Evolutionary conservation across 225 moss, liverwort and hornwort genomes (phyloP).

Genomic region (Marchantia polymorpha): DNA sequence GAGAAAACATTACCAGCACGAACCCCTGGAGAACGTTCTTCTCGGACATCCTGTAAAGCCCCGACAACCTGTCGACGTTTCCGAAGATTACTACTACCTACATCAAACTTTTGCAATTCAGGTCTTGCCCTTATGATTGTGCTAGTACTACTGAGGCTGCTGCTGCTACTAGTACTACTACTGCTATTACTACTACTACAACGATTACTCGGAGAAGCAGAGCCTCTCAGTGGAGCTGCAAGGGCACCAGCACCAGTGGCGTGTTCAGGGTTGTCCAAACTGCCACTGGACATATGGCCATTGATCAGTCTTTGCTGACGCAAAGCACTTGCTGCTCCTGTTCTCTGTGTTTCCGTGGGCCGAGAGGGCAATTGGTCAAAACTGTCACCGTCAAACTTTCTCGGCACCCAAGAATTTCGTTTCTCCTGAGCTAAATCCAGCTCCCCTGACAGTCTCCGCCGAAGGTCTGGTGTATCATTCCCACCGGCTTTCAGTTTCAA

Average conservation of each 20-base stretch:
- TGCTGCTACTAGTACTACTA: background rate
- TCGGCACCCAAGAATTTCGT: constrained; percentile 35
- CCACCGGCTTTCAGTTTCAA: constrained; percentile 16
- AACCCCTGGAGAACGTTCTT: constrained; percentile 15
- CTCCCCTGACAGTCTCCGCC: background rate
- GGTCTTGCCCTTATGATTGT: constrained; percentile 9
- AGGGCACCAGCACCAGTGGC: constrained; percentile 7
- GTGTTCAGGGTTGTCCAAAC: background rate
- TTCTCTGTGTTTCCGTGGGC: constrained; percentile 27
- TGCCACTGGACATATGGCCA: constrained; percentile 18
- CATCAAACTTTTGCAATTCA: constrained; percentile 2
- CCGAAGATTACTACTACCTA: constrained; percentile 18
- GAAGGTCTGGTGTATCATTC: background rate
- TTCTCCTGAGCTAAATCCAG: constrained; percentile 27
- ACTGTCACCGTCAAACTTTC: constrained; percentile 22
- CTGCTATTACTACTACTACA: background rate
- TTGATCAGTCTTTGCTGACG: constrained; percentile 25
- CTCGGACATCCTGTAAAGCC: constrained; percentile 12
- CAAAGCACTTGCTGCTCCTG: constrained; percentile 24
- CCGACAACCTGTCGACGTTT: constrained; percentile 25
- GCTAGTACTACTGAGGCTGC: background rate
- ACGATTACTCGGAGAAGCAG: background rate
- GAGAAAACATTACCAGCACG: constrained; percentile 12
- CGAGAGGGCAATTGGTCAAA: constrained; percentile 27
- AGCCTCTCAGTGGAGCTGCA: constrained; percentile 1